phyloP scores from a whole-genome alignment of 768 basidiomycete species.

The Suillus tomentosus region DNA sequence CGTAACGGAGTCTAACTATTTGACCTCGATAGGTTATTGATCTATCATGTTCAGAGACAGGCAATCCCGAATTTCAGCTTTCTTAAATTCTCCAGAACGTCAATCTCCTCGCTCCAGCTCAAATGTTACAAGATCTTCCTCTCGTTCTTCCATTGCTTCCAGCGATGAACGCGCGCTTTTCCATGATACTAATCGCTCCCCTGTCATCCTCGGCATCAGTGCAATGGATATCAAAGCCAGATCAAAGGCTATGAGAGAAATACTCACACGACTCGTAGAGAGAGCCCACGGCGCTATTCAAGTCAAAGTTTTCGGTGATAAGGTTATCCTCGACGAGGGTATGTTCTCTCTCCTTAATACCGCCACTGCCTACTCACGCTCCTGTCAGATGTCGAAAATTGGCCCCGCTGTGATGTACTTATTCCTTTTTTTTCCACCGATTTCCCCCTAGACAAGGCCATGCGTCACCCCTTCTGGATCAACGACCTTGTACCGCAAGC shows the following conservation, averaged over 20 bases:
- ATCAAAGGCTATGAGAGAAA: constrained; percentile 95
- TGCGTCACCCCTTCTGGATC: constrained; percentile 90
- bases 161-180: constrained; percentile 44
- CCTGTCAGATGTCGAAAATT: constrained; percentile 85
- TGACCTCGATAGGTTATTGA: background rate
- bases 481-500: constrained; percentile 93
- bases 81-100: constrained; percentile 55
- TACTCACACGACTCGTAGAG: constrained; percentile 85
- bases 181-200: constrained; percentile 42
- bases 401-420: constrained; percentile 96
- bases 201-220: constrained; percentile 83
- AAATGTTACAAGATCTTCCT: constrained; percentile 66
- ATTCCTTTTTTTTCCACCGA: constrained; percentile 99
- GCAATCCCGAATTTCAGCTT: constrained; percentile 41
- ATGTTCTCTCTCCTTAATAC: constrained; percentile 4
- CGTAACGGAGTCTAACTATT: background rate
- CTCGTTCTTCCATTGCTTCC: constrained; percentile 71
- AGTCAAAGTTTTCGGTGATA: constrained; percentile 98
- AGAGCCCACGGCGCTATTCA: constrained; percentile 82
- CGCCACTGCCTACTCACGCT: constrained; percentile 11
- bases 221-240: constrained; percentile 97
- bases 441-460: constrained; percentile 95
- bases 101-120: constrained; percentile 60
- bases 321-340: constrained; percentile 98
- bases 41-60: constrained; percentile 36